Conservation (phyloP, 2,329 filamentous ascomycete species). For the Scedosporium boydii region DNA sequence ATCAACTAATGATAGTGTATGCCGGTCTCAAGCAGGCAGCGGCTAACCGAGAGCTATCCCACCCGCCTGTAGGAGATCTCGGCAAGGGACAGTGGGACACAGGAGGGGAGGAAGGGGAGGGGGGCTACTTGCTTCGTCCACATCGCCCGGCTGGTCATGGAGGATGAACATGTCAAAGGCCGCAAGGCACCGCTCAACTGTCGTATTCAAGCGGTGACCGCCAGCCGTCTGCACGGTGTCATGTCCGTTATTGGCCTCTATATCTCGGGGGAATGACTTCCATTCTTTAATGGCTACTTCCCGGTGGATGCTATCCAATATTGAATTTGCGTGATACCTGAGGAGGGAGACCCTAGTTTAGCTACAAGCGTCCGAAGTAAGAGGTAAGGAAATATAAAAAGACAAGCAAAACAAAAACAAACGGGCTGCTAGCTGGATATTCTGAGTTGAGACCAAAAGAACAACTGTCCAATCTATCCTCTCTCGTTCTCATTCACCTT, state of each 20-base stretch:
- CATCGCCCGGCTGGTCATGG: constrained; percentile 60
- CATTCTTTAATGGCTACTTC: constrained; percentile 71
- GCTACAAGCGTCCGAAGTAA: constrained; percentile 4
- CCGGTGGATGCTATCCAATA: constrained; percentile 73
- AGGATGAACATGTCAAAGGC: constrained; percentile 87
- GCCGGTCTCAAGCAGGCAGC: constrained; percentile 1
- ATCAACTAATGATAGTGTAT: constrained; percentile 8
- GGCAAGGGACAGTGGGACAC: background rate
- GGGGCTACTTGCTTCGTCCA: constrained; percentile 51
- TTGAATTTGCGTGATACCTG: constrained; percentile 66
- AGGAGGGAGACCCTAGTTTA: constrained; percentile 4
- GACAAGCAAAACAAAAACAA: background rate
- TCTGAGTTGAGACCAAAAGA: background rate
- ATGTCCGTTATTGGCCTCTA: constrained; percentile 12
- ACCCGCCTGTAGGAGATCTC: no score
- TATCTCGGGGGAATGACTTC: constrained; percentile 24
- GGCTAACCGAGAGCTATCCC: no score
- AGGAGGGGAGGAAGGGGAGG: background rate
- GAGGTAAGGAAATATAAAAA: background rate
- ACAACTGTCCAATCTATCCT: background rate
- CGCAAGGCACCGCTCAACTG: constrained; percentile 63
- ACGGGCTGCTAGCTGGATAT: constrained; percentile 1
- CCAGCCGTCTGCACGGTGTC: background rate
- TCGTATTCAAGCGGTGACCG: constrained; percentile 2
- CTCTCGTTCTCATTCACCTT: background rate